Evolutionary conservation across 371 early-diverging fungal genomes (phyloP).

Genomic region (Lichtheimia corymbifera): DNA sequence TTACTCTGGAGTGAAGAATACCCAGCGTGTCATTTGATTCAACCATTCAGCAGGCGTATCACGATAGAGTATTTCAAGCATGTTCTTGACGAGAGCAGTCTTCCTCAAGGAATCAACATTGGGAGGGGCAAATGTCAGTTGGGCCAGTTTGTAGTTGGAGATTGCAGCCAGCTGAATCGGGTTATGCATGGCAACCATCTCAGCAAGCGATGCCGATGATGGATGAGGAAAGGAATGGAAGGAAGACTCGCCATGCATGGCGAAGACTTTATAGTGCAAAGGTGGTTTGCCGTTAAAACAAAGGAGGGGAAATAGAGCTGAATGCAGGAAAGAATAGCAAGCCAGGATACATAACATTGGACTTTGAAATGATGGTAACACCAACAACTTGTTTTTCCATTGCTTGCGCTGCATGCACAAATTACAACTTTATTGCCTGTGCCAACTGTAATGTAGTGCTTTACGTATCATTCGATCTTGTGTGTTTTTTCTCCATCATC

Average conservation of each 20-base stretch:
- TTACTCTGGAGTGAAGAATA: slow-evolving; percentile 54
- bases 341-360: no score
- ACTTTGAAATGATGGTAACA: no score
- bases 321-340: background rate
- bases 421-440: no score
- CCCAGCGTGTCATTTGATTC: slow-evolving; percentile 54
- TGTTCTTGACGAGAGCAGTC: slow-evolving; percentile 49
- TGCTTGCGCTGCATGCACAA: no score
- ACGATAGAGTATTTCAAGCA: slow-evolving; percentile 39
- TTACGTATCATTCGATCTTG: no score
- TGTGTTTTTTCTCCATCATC: no score
- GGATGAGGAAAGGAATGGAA: background rate
- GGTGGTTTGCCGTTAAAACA: background rate
- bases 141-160: slow-evolving; percentile 52
- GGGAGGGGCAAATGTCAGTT: slow-evolving; percentile 53
- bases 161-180: slow-evolving; percentile 54
- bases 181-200: slow-evolving; percentile 27
- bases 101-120: slow-evolving; percentile 45
- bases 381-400: no score
- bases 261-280: background rate
- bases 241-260: background rate
- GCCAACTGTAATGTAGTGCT: no score
- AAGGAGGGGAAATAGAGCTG: background rate
- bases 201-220: background rate
- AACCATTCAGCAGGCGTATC: slow-evolving; percentile 47